These are phyloP conservation scores for Phoma sp. DNA, from an alignment of 2,329 filamentous ascomycete species.

Conservation along the genomic window DNA sequence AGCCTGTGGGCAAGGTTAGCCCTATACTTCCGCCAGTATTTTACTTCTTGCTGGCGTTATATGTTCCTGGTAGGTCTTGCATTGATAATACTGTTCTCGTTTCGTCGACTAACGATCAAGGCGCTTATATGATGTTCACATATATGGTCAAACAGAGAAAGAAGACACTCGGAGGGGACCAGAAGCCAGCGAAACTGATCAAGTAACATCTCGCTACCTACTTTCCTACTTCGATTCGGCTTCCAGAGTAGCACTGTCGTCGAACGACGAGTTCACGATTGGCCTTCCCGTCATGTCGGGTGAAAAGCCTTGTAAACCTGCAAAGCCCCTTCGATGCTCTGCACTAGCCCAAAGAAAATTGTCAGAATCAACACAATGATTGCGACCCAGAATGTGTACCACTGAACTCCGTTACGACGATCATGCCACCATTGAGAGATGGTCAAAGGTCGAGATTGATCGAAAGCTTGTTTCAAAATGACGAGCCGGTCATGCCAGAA, in stretches of 20 bases:
- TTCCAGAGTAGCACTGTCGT: no score
- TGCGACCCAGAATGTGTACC: conserved; percentile 58
- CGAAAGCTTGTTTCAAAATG: conserved; percentile 54
- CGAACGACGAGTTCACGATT: no score
- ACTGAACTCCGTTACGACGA: conserved; percentile 51
- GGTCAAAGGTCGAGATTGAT: conserved; percentile 35
- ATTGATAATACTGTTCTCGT: not conserved
- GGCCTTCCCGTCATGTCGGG: not conserved
- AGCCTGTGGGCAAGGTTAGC: conserved; percentile 19
- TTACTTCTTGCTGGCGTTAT: conserved; percentile 31
- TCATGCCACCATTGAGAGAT: conserved; percentile 52
- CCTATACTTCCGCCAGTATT: conserved; percentile 21
- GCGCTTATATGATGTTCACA: conserved; percentile 36
- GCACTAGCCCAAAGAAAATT: conserved; percentile 52
- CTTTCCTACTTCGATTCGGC: no score
- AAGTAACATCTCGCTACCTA: no score
- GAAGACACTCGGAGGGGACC: conserved; percentile 20
- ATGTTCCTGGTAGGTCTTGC: conserved; percentile 28
- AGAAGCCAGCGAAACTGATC: not conserved
- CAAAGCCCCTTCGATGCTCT: conserved; percentile 52
- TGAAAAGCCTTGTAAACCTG: conserved; percentile 21
- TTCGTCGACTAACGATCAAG: not conserved
- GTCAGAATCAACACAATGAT: conserved; percentile 48
- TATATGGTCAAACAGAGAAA: conserved; percentile 37
- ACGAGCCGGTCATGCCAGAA: conserved; percentile 55